Conservation (phyloP, 495 filamentous ascomycete species). For the Cladorrhinum samala region DNA sequence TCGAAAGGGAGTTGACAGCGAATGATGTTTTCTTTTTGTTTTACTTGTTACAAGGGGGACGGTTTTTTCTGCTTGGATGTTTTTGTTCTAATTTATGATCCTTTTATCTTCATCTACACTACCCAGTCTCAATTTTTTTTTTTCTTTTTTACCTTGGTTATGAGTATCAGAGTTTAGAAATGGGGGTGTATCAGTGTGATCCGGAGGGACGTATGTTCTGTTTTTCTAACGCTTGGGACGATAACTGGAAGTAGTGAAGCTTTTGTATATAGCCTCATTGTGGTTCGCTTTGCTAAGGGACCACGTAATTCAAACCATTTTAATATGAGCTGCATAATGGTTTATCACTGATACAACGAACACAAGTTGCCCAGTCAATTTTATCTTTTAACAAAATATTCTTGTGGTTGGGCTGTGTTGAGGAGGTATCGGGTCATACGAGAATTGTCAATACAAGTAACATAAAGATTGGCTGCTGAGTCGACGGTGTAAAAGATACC, state of each 20-base stretch:
- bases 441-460: too few species aligned
- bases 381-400: too few species aligned
- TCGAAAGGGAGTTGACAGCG: not conserved
- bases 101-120: not conserved
- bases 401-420: too few species aligned
- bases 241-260: constrained; percentile 1
- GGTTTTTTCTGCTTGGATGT: not conserved
- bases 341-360: too few species aligned
- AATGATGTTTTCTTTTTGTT: not conserved
- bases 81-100: not conserved
- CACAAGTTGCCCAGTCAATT: too few species aligned
- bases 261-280: constrained; percentile 8
- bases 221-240: constrained; percentile 7
- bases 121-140: not conserved
- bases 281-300: not conserved
- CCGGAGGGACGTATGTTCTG: constrained; percentile 13
- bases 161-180: constrained; percentile 6
- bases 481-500: not conserved
- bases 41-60: not conserved
- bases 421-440: too few species aligned
- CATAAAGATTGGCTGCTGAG: not conserved
- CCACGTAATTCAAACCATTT: constrained; percentile 7
- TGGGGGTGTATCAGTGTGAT: constrained; percentile 8
- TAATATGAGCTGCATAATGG: too few species aligned
- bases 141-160: constrained; percentile 5